These are phyloP conservation scores for Ophiostoma himal-ulmi DNA, from an alignment of 2,329 filamentous ascomycete species.

Conservation along the genomic window DNA sequence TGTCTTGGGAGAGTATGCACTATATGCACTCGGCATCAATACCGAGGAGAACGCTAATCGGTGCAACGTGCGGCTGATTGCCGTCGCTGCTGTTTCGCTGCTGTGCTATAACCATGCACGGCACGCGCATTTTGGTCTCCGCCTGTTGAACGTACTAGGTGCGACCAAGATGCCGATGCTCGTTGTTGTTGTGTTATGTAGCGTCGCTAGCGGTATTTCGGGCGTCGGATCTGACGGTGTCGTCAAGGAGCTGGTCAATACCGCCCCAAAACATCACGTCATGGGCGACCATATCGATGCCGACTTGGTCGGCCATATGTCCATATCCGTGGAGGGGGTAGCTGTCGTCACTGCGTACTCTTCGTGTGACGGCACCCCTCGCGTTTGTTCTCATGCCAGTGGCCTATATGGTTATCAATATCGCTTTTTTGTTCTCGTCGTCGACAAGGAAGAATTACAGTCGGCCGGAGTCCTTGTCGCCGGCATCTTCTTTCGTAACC, in stretches of 20 bases:
- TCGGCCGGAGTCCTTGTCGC: not conserved
- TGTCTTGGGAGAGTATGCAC: not conserved
- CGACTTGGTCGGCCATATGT: not conserved
- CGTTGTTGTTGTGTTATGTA: not conserved
- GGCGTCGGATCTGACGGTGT: not conserved
- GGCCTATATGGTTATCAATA: not conserved
- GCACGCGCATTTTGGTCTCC: conserved; percentile 2
- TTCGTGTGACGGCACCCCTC: conserved; percentile 41
- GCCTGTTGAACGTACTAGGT: not conserved
- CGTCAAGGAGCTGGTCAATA: not conserved
- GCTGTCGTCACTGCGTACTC: conserved; percentile 36
- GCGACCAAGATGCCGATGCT: not conserved
- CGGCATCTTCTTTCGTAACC: not conserved
- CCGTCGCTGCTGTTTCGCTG: not conserved
- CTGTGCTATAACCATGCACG: not conserved
- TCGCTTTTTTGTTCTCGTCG: not conserved
- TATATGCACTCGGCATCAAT: not conserved
- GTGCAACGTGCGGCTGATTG: not conserved
- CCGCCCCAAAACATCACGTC: not conserved
- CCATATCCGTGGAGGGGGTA: not conserved
- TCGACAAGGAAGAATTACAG: not conserved
- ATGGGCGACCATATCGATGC: not conserved
- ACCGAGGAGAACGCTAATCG: not conserved
- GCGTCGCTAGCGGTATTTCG: not conserved
- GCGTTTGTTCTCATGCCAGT: not conserved